Evolutionary conservation across 495 filamentous ascomycete species (phyloP), one percentile per base, ranked within the genome.

Genomic region (Aspergillus affinis): DNA sequence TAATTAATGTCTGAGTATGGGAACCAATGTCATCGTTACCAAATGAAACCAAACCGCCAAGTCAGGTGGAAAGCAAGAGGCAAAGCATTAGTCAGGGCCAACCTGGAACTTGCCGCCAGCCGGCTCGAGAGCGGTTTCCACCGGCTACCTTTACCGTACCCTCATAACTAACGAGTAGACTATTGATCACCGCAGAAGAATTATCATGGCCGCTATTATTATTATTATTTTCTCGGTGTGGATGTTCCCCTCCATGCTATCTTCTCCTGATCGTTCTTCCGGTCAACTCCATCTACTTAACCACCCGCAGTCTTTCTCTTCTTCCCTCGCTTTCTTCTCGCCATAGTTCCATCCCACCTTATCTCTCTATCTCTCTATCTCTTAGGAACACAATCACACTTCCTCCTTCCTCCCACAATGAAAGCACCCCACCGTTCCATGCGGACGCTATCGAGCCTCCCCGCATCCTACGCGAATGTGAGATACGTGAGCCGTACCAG

Each of bases 401-500:
- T 51, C 58, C 67, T 65, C 61, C 64, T 69, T 21, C 13, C 36
- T 41, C 36, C 13, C 19, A 68, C 54, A 23, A 75, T 76, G 73
- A 76, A 71, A 52, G 63, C 71, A 46, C 65, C 70, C 57, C 72
- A 50, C 58, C 67, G 67, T 62, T 64, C 70, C 26, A 57, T 72
- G 61, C 70, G 71, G 52, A 64, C 65, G 58, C 67, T 73, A 47
- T 62, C 65, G 23, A 47, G 49, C 48, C 57, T 61, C 57, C 62
- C 61, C 17, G 57, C 65, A 6, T 59, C 61, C 29, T 56, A 55
- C 57, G 55, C 54, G 36, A 56, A 54, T 32, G 48, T 60, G 23
- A 65, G 75, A 61, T 68, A 69, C 29, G 75, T 78, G 41, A 78
- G 75, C 59, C 69, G 71, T 18, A 78, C 75, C 20, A 67, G 69